Evolutionary conservation across 331 rosid genomes (phyloP).

Genomic region (Acacia pycnantha): DNA sequence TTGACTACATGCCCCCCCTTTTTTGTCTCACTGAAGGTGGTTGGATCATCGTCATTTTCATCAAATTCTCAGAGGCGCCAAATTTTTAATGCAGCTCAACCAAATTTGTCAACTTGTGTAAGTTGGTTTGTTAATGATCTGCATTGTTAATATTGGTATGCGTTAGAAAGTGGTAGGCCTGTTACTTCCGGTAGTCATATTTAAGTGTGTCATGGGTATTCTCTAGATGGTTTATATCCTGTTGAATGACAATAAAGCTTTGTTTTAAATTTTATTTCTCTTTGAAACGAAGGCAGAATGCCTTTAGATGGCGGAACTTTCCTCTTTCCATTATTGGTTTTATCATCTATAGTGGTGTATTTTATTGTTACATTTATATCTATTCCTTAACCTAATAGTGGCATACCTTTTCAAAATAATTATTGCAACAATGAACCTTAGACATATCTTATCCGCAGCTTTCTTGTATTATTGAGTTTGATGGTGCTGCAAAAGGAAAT

Average conservation of each 20-base stretch:
- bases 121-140: slow-evolving; percentile 31
- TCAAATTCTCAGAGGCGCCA: neutral
- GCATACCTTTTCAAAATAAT: no score
- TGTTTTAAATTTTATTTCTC: neutral
- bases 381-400: no score
- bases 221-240: slow-evolving; percentile 6
- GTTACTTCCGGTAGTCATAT: neutral
- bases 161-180: neutral
- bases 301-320: no score
- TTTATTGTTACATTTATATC: no score
- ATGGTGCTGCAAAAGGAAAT: slow-evolving; percentile 93
- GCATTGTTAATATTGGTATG: slow-evolving; percentile 1
- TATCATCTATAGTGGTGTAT: no score
- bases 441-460: slow-evolving; percentile 38
- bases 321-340: no score
- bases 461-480: slow-evolving; percentile 68
- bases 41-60: neutral
- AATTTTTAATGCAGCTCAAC: neutral
- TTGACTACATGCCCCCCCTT: neutral
- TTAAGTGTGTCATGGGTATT: neutral
- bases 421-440: neutral
- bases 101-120: slow-evolving; percentile 31
- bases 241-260: neutral
- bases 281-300: no score
- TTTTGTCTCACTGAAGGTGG: neutral